A percentile compares a stretch with the other conserved stretches of the same genome.
Evolutionary conservation across 164 flowering plant genomes (phyloP).

Genomic region (Umbellularia californica): DNA sequence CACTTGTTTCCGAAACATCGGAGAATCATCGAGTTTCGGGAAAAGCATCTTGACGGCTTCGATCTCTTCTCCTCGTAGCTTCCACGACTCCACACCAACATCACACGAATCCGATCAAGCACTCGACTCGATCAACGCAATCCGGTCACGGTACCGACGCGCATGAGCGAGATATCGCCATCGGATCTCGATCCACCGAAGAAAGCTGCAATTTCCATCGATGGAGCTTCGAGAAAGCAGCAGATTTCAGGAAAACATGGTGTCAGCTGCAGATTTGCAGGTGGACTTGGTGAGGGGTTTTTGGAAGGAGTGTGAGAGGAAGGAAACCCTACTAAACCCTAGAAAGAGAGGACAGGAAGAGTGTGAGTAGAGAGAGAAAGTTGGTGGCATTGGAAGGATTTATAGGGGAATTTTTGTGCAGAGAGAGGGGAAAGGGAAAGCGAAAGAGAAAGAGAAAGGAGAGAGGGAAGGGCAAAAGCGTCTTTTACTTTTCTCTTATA

Average conservation of each 20-base stretch:
- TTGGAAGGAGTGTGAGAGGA: not conserved
- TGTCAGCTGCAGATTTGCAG: not conserved
- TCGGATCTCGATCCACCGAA: not conserved
- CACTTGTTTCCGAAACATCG: constrained; percentile 99
- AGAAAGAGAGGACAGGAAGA: not conserved
- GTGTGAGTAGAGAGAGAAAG: not conserved
- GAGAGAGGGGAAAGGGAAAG: not conserved
- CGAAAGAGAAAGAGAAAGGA: not conserved
- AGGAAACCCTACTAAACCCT: constrained; percentile 1
- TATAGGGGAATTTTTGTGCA: not conserved
- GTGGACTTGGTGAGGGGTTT: not conserved
- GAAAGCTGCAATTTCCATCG: not conserved
- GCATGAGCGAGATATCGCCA: not conserved
- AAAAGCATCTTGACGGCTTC: constrained; percentile 61
- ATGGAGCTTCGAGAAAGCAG: not conserved
- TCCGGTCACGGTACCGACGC: not conserved
- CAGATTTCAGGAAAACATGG: not conserved
- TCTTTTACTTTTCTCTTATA: constrained; percentile 1
- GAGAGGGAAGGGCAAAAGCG: constrained; percentile 1
- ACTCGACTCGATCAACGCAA: constrained; percentile 9
- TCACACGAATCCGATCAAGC: constrained; percentile 22
- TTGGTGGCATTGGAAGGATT: not conserved
- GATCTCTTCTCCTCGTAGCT: constrained; percentile 9
- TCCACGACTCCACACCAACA: constrained; percentile 18
- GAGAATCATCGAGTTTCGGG: constrained; percentile 96